Evolutionary conservation across 306 rosid species (phyloP).

Genomic region (peach (Prunus persica)): DNA sequence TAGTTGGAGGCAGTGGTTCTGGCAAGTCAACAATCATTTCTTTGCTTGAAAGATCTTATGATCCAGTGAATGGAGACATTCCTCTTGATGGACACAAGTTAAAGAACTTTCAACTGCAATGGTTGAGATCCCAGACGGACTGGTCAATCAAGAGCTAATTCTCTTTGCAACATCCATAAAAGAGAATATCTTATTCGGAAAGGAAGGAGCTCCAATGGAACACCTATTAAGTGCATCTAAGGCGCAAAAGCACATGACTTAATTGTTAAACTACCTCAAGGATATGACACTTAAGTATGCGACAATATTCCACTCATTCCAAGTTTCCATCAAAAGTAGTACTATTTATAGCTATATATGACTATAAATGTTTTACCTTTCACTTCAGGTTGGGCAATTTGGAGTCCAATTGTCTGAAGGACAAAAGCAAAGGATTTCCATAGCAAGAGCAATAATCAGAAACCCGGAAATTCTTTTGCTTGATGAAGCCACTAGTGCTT

Average conservation of each 20-base stretch:
- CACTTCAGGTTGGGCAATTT: conserved; percentile 61
- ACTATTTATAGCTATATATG: background rate
- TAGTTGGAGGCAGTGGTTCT: conserved; percentile 87
- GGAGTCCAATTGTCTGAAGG: conserved; percentile 87
- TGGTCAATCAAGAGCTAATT: conserved; percentile 80
- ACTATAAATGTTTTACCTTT: background rate
- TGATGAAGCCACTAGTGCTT: conserved; percentile 93
- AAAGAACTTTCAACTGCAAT: conserved; percentile 46
- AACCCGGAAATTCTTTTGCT: conserved; percentile 70
- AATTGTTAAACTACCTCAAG: conserved; percentile 53
- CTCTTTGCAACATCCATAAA: conserved; percentile 78
- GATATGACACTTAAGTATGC: conserved; percentile 74
- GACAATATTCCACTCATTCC: background rate
- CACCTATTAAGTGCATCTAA: conserved; percentile 49
- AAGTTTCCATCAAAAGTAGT: background rate
- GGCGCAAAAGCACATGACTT: conserved; percentile 85
- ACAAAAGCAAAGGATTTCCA: conserved; percentile 85
- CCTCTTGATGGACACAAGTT: conserved; percentile 63
- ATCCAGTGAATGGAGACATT: conserved; percentile 59
- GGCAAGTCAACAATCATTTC: conserved; percentile 82
- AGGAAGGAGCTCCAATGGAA: conserved; percentile 67
- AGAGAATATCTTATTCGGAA: conserved; percentile 74
- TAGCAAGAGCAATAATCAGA: conserved; percentile 76
- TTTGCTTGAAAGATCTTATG: conserved; percentile 83
- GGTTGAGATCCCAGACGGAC: conserved; percentile 76